phyloP scores from a whole-genome alignment of 148 eudicot genomes.

The Fallopia convolvulus region DNA sequence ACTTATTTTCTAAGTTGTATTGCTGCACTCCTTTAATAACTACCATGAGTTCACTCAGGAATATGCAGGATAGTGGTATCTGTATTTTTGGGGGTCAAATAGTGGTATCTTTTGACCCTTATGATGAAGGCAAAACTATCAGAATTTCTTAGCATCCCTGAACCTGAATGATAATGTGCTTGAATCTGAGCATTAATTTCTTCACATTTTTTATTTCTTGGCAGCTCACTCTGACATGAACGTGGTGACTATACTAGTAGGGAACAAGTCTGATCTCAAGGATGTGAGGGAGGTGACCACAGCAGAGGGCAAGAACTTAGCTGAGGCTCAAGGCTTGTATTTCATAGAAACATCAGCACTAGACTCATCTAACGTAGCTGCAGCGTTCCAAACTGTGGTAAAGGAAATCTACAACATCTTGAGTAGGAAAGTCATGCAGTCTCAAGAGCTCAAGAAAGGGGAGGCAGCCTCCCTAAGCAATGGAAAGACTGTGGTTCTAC shows the following conservation, averaged over 20 bases:
- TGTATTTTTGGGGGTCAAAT: no score
- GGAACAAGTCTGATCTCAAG: slow-evolving; percentile 84
- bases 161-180: background rate
- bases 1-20: background rate
- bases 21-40: background rate
- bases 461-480: slow-evolving; percentile 50
- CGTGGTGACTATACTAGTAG: slow-evolving; percentile 86
- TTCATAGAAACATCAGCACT: slow-evolving; percentile 93
- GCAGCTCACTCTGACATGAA: slow-evolving; percentile 99
- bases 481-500: slow-evolving; percentile 68
- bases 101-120: background rate
- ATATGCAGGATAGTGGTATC: background rate
- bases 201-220: background rate
- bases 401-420: slow-evolving; percentile 73
- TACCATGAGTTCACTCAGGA: background rate
- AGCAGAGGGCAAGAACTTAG: slow-evolving; percentile 72
- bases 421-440: slow-evolving; percentile 81
- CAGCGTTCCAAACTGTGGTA: slow-evolving; percentile 82
- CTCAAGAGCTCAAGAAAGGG: slow-evolving; percentile 60
- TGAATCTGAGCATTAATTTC: background rate
- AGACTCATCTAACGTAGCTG: slow-evolving; percentile 74
- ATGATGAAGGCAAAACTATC: background rate
- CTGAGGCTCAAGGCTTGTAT: slow-evolving; percentile 76
- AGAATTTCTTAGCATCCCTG: background rate
- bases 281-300: slow-evolving; percentile 88